phyloP scores from a whole-genome alignment of 2,329 filamentous ascomycete species.

The Ilyonectria robusta region DNA sequence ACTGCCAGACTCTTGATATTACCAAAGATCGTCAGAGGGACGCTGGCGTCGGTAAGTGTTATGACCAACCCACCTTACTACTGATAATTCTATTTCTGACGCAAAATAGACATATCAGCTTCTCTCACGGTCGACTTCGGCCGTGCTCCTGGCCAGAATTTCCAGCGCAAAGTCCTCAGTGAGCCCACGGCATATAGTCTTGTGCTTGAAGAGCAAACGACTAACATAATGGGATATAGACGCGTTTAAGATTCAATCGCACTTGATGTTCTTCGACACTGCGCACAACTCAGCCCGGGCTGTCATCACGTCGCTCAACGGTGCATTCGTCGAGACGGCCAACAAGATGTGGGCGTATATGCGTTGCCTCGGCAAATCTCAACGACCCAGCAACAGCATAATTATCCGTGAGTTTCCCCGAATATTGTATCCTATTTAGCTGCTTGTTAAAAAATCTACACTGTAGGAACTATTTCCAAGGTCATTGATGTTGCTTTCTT shows the following conservation, averaged over 20 bases:
- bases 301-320: conserved; percentile 81
- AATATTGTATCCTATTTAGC: background rate
- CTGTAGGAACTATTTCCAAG: conserved; percentile 73
- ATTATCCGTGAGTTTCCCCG: conserved; percentile 69
- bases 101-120: conserved; percentile 66
- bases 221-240: conserved; percentile 52
- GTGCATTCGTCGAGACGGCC: conserved; percentile 83
- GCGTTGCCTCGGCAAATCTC: conserved; percentile 68
- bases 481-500: conserved; percentile 75
- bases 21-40: conserved; percentile 74
- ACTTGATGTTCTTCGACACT: conserved; percentile 87
- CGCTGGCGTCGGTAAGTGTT: conserved; percentile 63
- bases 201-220: background rate
- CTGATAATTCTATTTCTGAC: conserved; percentile 2
- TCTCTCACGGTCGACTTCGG: conserved; percentile 85
- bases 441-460: conserved; percentile 14
- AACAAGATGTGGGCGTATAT: conserved; percentile 79
- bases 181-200: conserved; percentile 47
- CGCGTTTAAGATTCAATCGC: conserved; percentile 87
- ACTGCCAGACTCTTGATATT: conserved; percentile 82
- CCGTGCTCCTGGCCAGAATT: conserved; percentile 80
- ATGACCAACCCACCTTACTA: background rate
- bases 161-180: conserved; percentile 84
- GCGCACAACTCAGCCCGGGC: conserved; percentile 79
- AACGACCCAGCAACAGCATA: conserved; percentile 71